Conservation (phyloP, 1,284 basidiomycete species). For the Leccinum subrobustum region DNA sequence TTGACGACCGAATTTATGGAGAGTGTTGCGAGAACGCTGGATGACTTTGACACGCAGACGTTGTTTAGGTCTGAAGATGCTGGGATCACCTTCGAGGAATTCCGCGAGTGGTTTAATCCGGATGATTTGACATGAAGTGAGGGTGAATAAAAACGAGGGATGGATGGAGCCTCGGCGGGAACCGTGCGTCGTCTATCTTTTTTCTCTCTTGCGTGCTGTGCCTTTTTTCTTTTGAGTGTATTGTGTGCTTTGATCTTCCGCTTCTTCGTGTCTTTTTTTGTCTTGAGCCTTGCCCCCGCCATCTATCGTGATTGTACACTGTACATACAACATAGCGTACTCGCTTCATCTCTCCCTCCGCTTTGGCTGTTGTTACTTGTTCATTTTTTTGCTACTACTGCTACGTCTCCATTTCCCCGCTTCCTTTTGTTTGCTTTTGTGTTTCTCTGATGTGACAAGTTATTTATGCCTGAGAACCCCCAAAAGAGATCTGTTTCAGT, state of each 20-base stretch:
- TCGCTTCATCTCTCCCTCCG: not conserved
- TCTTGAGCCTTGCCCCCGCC: slow-evolving; percentile 1
- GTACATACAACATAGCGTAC: slow-evolving; percentile 6
- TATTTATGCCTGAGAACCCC: not conserved
- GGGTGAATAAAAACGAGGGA: not conserved
- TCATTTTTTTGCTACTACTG: not conserved
- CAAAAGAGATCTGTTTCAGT: not conserved
- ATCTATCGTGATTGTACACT: slow-evolving; percentile 10
- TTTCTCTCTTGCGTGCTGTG: not conserved
- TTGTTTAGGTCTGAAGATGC: slow-evolving; percentile 47
- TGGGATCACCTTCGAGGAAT: slow-evolving; percentile 61
- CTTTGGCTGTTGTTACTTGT: not conserved
- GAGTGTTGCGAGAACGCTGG: slow-evolving; percentile 38
- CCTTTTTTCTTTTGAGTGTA: not conserved
- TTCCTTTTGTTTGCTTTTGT: not conserved
- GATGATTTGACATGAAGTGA: slow-evolving; percentile 42
- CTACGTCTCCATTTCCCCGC: not conserved
- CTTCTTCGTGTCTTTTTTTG: not conserved
- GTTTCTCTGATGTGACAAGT: not conserved
- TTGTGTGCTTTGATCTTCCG: slow-evolving; percentile 1
- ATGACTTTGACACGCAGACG: slow-evolving; percentile 42
- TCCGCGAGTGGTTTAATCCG: slow-evolving; percentile 66
- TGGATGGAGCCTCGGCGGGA: slow-evolving; percentile 3
- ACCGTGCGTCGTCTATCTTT: slow-evolving; percentile 10
- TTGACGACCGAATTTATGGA: slow-evolving; percentile 45